A percentile compares a stretch with the other conserved stretches of the same genome.
Evolutionary conservation across 192 early-diverging fungal species (phyloP).

Genomic region (Podila verticillata): DNA sequence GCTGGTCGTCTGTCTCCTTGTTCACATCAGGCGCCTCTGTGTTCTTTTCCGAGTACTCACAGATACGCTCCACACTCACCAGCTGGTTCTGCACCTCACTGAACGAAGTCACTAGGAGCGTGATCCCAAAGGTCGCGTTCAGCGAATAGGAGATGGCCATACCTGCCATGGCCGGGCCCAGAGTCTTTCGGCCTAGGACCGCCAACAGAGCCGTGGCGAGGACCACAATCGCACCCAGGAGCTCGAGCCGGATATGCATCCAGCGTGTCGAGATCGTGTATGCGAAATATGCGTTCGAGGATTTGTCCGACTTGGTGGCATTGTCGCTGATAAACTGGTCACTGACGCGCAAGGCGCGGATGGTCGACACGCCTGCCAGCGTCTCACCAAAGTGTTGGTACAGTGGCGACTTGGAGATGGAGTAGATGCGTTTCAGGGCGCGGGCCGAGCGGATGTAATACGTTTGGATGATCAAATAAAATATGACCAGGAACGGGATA

Average conservation of each 20-base stretch:
- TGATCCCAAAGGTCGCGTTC: constrained; percentile 74
- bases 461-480: constrained; percentile 66
- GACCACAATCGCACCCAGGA: constrained; percentile 69
- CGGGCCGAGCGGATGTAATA: constrained; percentile 81
- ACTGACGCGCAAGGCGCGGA: constrained; percentile 80
- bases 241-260: constrained; percentile 78
- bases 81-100: constrained; percentile 78
- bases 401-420: constrained; percentile 75
- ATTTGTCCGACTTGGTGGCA: constrained; percentile 62
- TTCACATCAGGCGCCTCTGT: constrained; percentile 35
- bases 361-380: constrained; percentile 77
- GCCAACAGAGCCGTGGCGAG: constrained; percentile 70
- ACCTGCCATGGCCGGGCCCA: constrained; percentile 86
- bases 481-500: constrained; percentile 55
- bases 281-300: constrained; percentile 45
- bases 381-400: constrained; percentile 77
- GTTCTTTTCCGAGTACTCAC: constrained; percentile 38
- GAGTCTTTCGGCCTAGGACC: constrained; percentile 44
- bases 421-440: constrained; percentile 84
- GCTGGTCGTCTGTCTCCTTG: not conserved
- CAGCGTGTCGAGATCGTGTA: constrained; percentile 69
- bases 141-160: constrained; percentile 81
- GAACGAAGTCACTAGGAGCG: constrained; percentile 78
- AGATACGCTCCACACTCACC: constrained; percentile 77
- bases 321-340: constrained; percentile 65